phyloP scores from a whole-genome alignment of 768 basidiomycete species.

The Naganishia vaughanmartiniae region DNA sequence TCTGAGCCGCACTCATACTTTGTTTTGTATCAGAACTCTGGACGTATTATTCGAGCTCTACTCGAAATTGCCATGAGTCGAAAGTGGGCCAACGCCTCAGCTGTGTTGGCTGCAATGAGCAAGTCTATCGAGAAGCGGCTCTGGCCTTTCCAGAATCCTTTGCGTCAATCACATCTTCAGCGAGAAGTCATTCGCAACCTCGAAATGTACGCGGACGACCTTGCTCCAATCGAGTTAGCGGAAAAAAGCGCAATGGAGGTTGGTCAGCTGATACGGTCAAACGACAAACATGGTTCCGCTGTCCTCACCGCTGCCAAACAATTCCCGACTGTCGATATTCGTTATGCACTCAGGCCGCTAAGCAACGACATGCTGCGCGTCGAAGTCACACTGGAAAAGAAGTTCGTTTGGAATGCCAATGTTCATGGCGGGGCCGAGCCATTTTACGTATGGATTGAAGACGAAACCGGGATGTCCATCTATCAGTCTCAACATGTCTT shows the following conservation, averaged over 20 bases:
- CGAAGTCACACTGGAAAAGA: conserved; percentile 61
- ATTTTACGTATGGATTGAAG: conserved; percentile 96
- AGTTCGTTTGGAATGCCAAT: conserved; percentile 77
- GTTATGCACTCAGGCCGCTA: conserved; percentile 73
- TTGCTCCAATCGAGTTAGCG: conserved; percentile 70
- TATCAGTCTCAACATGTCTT: conserved; percentile 72
- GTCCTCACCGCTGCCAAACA: conserved; percentile 75
- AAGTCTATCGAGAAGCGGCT: conserved; percentile 87
- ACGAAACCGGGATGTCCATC: conserved; percentile 73
- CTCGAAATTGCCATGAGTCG: conserved; percentile 89
- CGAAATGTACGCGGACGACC: conserved; percentile 76
- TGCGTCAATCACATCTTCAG: conserved; percentile 69
- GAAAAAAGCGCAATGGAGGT: conserved; percentile 65
- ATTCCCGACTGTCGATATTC: conserved; percentile 71
- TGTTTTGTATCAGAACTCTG: conserved; percentile 63
- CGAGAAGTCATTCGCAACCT: conserved; percentile 74
- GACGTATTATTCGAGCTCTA: conserved; percentile 87
- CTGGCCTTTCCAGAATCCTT: conserved; percentile 92
- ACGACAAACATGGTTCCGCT: conserved; percentile 76
- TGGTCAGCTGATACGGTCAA: conserved; percentile 78
- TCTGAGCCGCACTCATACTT: background rate
- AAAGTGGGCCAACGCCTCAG: conserved; percentile 81
- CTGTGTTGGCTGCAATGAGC: conserved; percentile 80
- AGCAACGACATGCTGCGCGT: conserved; percentile 79
- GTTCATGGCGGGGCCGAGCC: conserved; percentile 74